phyloP scores from a whole-genome alignment of 306 rosid species.

The Gynostemma pentaphyllum region DNA sequence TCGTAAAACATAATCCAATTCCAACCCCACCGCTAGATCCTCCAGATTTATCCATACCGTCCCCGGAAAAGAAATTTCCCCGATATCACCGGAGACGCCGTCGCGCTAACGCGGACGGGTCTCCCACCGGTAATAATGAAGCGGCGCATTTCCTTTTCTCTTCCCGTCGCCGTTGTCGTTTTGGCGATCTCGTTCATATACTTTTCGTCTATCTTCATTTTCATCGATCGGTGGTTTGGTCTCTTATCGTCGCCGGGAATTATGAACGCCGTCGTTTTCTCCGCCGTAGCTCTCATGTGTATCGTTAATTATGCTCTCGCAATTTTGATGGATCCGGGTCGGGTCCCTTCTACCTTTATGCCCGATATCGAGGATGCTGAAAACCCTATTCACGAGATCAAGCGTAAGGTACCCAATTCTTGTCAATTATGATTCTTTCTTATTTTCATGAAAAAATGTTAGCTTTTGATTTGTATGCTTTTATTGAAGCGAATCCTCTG shows the following conservation, averaged over 20 bases:
- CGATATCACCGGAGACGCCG: slow-evolving; percentile 39
- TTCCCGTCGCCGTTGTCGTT: slow-evolving; percentile 57
- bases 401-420: slow-evolving; percentile 66
- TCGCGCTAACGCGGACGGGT: slow-evolving; percentile 68
- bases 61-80: neutral
- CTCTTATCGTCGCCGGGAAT: slow-evolving; percentile 86
- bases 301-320: slow-evolving; percentile 38
- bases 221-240: slow-evolving; percentile 81
- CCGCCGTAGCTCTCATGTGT: slow-evolving; percentile 53
- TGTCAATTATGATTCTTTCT: too few species aligned
- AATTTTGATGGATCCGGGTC: slow-evolving; percentile 71
- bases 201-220: slow-evolving; percentile 63
- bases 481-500: neutral
- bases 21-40: too few species aligned
- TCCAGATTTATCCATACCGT: too few species aligned
- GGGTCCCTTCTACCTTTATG: slow-evolving; percentile 56
- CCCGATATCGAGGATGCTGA: slow-evolving; percentile 70
- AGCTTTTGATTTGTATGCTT: neutral
- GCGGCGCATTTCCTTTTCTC: slow-evolving; percentile 34
- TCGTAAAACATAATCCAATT: slow-evolving; percentile 12
- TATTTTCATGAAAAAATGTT: neutral
- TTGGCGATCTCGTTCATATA: slow-evolving; percentile 49
- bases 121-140: slow-evolving; percentile 25
- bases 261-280: slow-evolving; percentile 61
- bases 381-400: slow-evolving; percentile 78